Base-by-base conservation (phyloP, 768 basidiomycete genomes). In the Thelephora aurantiotincta region DNA sequence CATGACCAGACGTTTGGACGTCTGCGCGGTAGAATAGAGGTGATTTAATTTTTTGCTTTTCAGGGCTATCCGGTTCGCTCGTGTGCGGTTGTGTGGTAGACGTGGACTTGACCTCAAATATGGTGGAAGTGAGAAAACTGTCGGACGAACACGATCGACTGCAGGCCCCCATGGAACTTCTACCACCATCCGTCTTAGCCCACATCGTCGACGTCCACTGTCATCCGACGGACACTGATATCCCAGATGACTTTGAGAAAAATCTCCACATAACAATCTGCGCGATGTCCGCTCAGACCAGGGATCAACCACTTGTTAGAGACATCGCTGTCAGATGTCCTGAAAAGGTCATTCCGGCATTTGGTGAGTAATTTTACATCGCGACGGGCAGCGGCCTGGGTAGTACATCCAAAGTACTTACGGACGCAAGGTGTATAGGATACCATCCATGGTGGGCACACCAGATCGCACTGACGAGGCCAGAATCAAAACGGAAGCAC, bases 381-480 rank as follows among this genome's bases (percentile, higher is more conserved):
- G 23, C n/a, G 11, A n/a, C 48, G 33, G 19, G 19, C 22, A 3
- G 2, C 67, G 80, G 65, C 35, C 14, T 48, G 9, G 26, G 5
- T 4, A 30, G 9, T 30, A 43, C 34, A 35, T 47, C 20, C 44
- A 23, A 53, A 7, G 44, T 52, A 14, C n/a, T n/a, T 26, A 41
- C 14, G 38, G 18, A 41, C 38, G 14, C 22, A 18, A 22, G 16
- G 38, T 41, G 38, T 7, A n/a, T 55, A 91, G 88, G 93, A 41
- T 80, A 90, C 57, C 94, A 97, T 60, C 94, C 94, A 1, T 97
- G 94, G 94, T 93, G 87, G 63, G 73, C 81, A 2, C 79, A 96
- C 61, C 71, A 71, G 52, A 87, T 96, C 56, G 73, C 82, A 26
- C 56, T 74, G 47, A 45, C 37, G 14, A 45, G 62, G 12, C 53